Percentiles rank a stretch among this genome's conserved stretches.
phyloP scores from a whole-genome alignment of 495 filamentous ascomycete genomes.

The Tuber magnatum region DNA sequence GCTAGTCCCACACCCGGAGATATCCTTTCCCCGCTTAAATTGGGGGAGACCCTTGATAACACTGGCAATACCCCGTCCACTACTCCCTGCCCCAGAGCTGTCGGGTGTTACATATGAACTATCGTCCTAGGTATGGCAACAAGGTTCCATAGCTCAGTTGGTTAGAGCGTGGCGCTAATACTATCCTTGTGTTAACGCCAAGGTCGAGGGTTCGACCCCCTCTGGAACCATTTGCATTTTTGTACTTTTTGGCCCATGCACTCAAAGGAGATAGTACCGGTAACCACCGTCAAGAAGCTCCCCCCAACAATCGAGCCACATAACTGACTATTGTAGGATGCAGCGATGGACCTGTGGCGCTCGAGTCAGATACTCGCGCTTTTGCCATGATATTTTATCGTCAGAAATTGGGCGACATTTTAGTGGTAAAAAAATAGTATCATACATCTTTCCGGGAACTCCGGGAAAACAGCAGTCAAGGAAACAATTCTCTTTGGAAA shows the following conservation, averaged over 20 bases:
- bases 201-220: slow-evolving; percentile 31
- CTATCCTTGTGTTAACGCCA: slow-evolving; percentile 19
- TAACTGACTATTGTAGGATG: no score
- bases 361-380: no score
- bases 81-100: not conserved
- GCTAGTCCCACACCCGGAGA: no score
- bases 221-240: slow-evolving; percentile 23
- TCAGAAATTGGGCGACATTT: no score
- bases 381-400: no score
- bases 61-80: no score
- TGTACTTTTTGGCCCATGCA: not conserved
- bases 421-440: not conserved
- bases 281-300: no score
- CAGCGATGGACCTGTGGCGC: no score
- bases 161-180: not conserved
- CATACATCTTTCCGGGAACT: not conserved
- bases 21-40: no score
- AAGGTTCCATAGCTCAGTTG: slow-evolving; percentile 1
- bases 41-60: no score
- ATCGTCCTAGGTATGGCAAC: not conserved
- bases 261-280: not conserved
- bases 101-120: not conserved
- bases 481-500: no score
- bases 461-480: no score
- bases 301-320: not conserved